Conservation (phyloP, 768 basidiomycete genomes). For the Lactarius trivialis region DNA sequence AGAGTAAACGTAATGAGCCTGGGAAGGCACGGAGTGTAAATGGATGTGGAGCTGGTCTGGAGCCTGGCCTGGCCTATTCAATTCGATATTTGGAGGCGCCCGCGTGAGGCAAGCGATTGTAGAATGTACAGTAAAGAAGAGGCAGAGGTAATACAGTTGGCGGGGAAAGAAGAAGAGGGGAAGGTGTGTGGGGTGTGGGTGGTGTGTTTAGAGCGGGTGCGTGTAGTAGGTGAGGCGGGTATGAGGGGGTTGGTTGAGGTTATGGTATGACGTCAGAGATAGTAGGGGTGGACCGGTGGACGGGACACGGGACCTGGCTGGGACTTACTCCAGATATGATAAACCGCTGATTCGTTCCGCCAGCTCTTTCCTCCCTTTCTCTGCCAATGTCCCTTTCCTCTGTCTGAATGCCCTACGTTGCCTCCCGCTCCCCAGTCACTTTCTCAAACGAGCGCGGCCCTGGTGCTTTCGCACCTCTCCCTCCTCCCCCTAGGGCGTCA, state of each 20-base stretch:
- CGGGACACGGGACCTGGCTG: neutral
- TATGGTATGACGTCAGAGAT: slow-evolving; percentile 5
- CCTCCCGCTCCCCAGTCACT: slow-evolving; percentile 17
- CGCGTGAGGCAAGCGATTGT: neutral
- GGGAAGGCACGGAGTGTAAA: slow-evolving; percentile 11
- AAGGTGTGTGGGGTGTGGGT: neutral
- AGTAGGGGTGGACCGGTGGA: neutral
- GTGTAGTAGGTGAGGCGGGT: neutral
- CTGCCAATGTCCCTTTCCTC: slow-evolving; percentile 3
- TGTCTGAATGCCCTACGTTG: slow-evolving; percentile 23
- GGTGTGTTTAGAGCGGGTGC: neutral
- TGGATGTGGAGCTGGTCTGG: neutral
- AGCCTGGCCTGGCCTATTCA: slow-evolving; percentile 2
- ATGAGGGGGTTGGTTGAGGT: neutral
- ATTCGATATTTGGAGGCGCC: neutral
- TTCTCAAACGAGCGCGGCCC: slow-evolving; percentile 21
- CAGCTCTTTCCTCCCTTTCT: neutral
- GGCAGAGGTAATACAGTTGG: neutral
- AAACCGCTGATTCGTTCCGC: neutral
- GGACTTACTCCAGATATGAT: slow-evolving; percentile 15
- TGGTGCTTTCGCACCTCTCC: slow-evolving; percentile 19
- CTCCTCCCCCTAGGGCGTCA: slow-evolving; percentile 8
- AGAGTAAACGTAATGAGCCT: slow-evolving; percentile 17
- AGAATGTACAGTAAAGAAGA: neutral
- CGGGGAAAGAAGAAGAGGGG: neutral